A percentile compares a stretch with the other conserved stretches of the same genome.
phyloP scores from a whole-genome alignment of 2,329 filamentous ascomycete species.

The Phaeomoniella chlamydospora region DNA sequence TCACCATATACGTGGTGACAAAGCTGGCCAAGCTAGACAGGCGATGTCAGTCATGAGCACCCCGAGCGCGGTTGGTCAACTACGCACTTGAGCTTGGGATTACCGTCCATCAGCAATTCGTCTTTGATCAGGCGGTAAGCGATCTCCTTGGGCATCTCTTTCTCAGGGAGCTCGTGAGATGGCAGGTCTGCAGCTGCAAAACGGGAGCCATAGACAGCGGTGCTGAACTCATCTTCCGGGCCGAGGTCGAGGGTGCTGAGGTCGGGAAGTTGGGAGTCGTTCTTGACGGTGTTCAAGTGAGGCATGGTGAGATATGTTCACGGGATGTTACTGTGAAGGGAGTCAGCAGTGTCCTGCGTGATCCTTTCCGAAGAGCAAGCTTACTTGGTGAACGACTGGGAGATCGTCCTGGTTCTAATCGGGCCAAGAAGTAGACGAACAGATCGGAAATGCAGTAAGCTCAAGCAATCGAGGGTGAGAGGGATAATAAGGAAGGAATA shows the following conservation, averaged over 20 bases:
- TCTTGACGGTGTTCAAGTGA: slow-evolving; percentile 23
- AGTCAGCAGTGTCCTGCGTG: no score
- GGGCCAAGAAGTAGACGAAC: no score
- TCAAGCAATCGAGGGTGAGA: no score
- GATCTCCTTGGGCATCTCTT: slow-evolving; percentile 78
- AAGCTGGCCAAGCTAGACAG: slow-evolving; percentile 74
- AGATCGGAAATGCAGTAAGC: no score
- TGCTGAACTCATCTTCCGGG: slow-evolving; percentile 37
- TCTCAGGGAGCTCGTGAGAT: slow-evolving; percentile 71
- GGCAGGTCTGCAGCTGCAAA: slow-evolving; percentile 74
- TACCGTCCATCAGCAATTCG: slow-evolving; percentile 79
- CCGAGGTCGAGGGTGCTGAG: slow-evolving; percentile 30
- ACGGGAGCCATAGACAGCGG: slow-evolving; percentile 74
- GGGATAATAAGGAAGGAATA: no score
- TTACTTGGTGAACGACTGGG: no score
- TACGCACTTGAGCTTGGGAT: slow-evolving; percentile 56
- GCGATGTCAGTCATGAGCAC: slow-evolving; percentile 1
- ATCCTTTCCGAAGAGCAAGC: no score
- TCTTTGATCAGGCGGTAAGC: slow-evolving; percentile 98
- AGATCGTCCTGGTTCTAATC: no score
- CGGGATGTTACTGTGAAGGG: no score
- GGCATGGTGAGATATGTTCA: slow-evolving; percentile 19
- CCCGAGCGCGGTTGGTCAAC: neutral
- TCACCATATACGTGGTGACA: slow-evolving; percentile 90
- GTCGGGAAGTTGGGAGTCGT: slow-evolving; percentile 20